Evolutionary conservation across 371 early-diverging fungal species (phyloP), one percentile per base, ranked within the genome.

Genomic region (Fennellomyces sp.): DNA sequence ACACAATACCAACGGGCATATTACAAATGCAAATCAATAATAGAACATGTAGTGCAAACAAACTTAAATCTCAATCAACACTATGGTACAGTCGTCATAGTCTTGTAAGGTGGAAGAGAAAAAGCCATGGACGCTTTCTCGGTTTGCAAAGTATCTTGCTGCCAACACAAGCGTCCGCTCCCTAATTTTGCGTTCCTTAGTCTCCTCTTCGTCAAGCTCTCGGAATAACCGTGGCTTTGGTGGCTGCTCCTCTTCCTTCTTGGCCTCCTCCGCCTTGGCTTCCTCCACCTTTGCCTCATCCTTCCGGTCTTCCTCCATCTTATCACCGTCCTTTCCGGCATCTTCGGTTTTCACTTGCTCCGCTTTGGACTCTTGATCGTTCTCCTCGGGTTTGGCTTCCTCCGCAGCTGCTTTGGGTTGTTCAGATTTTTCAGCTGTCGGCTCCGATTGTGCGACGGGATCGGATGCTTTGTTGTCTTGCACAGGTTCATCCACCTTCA

Each of bases 61-160:
- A 51, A 23, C 51, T 58, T 65, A 80, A 36, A 80, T 76, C 56
- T 80, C 80, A 36, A 78, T 69, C 21, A 81, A 71, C 36, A 81
- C 62, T 54, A 81, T 72, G 12, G 81, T 81, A 61, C 81, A 81
- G 61, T 81, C 81, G 58, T 81, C 81, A 60, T 81, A 81, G 56
- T 78, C 81, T 54, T 81, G 81, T 52, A 81, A 58, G 2, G 73
- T 78, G 0, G 78, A 76, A n/a, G 78, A 65, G 53, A 81, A 81
- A 35, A 81, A 74, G 6, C 76, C 75, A 55, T 76, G 72, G 2
- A 74, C 73, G 19, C 76, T 65, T 61, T 81, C 81, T 61, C 81
- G 63, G 51, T 81, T 75, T 13, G 76, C 74, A 60, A 81, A 77
- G 58, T 76, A 78, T 48, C 78, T 65, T 31, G 76, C 80, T 23